Conservation (phyloP, 2,329 filamentous ascomycete genomes). For the Intubia oerlemansii region DNA sequence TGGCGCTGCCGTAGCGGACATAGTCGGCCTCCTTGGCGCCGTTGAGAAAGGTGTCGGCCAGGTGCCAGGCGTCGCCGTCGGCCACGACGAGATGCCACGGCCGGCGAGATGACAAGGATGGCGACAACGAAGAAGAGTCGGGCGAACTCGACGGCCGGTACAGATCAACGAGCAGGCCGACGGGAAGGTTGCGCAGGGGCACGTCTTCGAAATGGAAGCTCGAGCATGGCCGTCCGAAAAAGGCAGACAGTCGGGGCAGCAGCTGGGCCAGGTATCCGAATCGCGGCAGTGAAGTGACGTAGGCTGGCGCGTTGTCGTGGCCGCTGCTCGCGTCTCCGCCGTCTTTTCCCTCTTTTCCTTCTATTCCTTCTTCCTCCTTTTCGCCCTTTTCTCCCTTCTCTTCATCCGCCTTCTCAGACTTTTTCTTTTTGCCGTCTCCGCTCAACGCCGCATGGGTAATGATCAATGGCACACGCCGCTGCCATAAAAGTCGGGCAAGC, state of each 20-base stretch:
- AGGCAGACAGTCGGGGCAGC: conserved; percentile 30
- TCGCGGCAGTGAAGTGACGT: conserved; percentile 31
- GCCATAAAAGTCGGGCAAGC: conserved; percentile 29
- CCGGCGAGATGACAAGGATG: too few species aligned
- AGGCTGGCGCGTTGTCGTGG: conserved; percentile 9
- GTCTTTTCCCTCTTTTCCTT: not conserved
- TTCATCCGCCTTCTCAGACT: too few species aligned
- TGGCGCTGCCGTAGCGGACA: conserved; percentile 67
- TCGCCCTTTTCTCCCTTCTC: too few species aligned
- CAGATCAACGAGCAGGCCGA: conserved; percentile 32
- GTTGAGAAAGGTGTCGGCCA: conserved; percentile 41
- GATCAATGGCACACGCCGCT: conserved; percentile 28
- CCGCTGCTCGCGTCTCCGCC: not conserved
- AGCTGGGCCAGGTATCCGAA: conserved; percentile 38
- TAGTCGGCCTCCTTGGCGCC: conserved; percentile 61
- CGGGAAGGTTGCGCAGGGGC: conserved; percentile 29
- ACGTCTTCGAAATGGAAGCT: conserved; percentile 37
- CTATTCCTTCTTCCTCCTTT: too few species aligned
- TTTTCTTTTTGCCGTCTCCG: too few species aligned
- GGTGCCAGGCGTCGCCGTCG: conserved; percentile 35
- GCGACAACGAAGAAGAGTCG: not conserved
- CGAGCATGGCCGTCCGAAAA: conserved; percentile 31
- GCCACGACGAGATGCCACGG: conserved; percentile 33
- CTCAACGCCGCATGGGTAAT: conserved; percentile 25
- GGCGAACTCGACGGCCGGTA: conserved; percentile 22